Percentiles rank a stretch among this genome's conserved stretches.
Evolutionary conservation across 495 filamentous ascomycete species (phyloP).

Genomic region (Hypomontagnella monticulosa): DNA sequence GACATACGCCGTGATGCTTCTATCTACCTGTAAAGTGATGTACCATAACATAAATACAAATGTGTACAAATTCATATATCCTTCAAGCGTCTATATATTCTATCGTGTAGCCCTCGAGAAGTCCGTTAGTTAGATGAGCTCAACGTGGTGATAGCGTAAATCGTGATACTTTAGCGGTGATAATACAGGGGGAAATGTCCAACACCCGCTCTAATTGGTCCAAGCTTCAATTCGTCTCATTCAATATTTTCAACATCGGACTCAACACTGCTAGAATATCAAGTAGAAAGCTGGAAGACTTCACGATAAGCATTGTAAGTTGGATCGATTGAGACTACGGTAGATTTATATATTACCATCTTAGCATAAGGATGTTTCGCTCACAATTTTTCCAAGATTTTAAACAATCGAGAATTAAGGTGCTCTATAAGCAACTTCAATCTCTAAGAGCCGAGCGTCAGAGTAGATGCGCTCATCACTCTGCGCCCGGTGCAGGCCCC

Average conservation of each 20-base stretch:
- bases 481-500: constrained; percentile 38
- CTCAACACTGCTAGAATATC: neutral
- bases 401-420: neutral
- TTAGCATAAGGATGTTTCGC: neutral
- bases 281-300: neutral
- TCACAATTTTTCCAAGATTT: neutral
- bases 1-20: constrained; percentile 32
- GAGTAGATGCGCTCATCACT: constrained; percentile 41
- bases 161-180: neutral
- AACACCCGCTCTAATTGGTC: constrained; percentile 17
- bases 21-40: constrained; percentile 25
- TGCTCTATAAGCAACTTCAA: neutral
- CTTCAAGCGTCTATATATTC: constrained; percentile 6
- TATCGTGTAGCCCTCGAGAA: neutral
- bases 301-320: neutral
- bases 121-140: neutral
- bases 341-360: neutral
- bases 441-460: neutral
- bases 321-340: neutral
- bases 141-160: neutral
- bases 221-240: constrained; percentile 13
- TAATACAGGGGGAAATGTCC: too few species aligned
- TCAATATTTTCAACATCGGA: constrained; percentile 33
- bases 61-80: constrained; percentile 1
- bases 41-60: constrained; percentile 12